Evolutionary conservation across 2,329 filamentous ascomycete species (phyloP), one percentile per base, ranked within the genome.

Genomic region (Celoporthe dispersa): DNA sequence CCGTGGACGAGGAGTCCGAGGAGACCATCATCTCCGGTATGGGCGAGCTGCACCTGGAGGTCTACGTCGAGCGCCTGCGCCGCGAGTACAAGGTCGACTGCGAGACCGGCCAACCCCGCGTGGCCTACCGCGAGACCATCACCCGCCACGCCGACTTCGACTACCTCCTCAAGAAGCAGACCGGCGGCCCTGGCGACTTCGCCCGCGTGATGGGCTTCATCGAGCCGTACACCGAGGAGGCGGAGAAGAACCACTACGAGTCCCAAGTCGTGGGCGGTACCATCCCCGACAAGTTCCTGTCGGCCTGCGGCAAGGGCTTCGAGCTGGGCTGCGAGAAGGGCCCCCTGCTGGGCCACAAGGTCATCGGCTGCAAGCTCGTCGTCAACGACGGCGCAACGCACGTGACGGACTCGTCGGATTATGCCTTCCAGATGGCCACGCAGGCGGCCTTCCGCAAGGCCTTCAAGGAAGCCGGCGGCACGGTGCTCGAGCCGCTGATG

Each of bases 21-120:
- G 94, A 99, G 84, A 98, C 95, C 63, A 97, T 99, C 78, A 98
- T 99, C 78, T 97, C 93, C 57, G 96, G 96, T 71, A 99, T 99
- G 96, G 96, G 96, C 75, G 96, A 99, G 81, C 82, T 99, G 75
- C 96, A 99, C 81, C 86, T 99, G 37, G 94, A 97, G 78, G 97
- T 99, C 77, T 99, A 99, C 81, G 90, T 99, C 65, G 96, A 99
- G 84, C 94, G 96, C 75, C 94, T 99, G 84, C 92, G 92, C 76
- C 92, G 96, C 78, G 96, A 99, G 83, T 99, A 99, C 87, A 94
- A 92, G 79, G 94, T 97, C 67, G 96, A 98, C 74, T 97, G 95
- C 80, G 88, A 92, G 77, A 98, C 94, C n/a, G 96, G 96, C 70
- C 93, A 97, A 80, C 96, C 96, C 5, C 95, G 97, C 80, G 96